Percentiles rank a stretch among this genome's conserved stretches.
These are phyloP conservation scores for Suillus occidentalis DNA, from an alignment of 768 basidiomycete genomes.

Conservation along the genomic window DNA sequence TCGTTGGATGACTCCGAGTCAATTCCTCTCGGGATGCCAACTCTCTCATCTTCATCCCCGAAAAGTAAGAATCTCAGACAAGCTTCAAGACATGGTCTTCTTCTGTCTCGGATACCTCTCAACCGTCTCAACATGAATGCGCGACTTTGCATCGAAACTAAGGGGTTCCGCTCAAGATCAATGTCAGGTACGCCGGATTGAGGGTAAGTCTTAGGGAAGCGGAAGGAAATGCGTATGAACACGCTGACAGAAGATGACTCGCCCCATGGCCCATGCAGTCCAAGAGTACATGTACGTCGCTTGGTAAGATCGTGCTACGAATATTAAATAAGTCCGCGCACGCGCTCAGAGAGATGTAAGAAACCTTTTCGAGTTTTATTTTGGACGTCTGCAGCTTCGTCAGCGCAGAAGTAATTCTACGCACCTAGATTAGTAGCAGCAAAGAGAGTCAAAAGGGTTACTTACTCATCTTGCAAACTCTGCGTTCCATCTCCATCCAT, in stretches of 20 bases:
- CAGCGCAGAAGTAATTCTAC: constrained; percentile 72
- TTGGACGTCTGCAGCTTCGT: constrained; percentile 64
- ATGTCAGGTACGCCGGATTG: constrained; percentile 67
- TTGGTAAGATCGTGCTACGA: constrained; percentile 65
- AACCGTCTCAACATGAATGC: constrained; percentile 79
- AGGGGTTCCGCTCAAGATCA: constrained; percentile 79
- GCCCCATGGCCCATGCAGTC: constrained; percentile 91
- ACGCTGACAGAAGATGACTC: constrained; percentile 62
- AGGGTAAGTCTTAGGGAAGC: constrained; percentile 84
- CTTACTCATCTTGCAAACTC: constrained; percentile 74
- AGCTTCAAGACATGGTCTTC: constrained; percentile 82
- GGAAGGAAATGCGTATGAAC: constrained; percentile 86
- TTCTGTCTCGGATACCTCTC: constrained; percentile 64
- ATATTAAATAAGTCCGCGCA: constrained; percentile 8
- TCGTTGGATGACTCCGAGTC: constrained; percentile 70
- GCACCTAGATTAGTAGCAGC: constrained; percentile 5
- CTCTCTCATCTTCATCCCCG: constrained; percentile 55
- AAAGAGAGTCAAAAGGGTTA: constrained; percentile 4
- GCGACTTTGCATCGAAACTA: constrained; percentile 76
- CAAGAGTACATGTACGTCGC: constrained; percentile 79
- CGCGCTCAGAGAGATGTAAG: constrained; percentile 8
- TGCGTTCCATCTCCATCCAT: constrained; percentile 39
- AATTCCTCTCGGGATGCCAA: constrained; percentile 36
- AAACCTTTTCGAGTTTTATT: constrained; percentile 84
- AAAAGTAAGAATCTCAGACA: constrained; percentile 84